These are phyloP conservation scores for Anthracocystis walkeri DNA, from an alignment of 1,284 basidiomycete species.

Conservation along the genomic window DNA sequence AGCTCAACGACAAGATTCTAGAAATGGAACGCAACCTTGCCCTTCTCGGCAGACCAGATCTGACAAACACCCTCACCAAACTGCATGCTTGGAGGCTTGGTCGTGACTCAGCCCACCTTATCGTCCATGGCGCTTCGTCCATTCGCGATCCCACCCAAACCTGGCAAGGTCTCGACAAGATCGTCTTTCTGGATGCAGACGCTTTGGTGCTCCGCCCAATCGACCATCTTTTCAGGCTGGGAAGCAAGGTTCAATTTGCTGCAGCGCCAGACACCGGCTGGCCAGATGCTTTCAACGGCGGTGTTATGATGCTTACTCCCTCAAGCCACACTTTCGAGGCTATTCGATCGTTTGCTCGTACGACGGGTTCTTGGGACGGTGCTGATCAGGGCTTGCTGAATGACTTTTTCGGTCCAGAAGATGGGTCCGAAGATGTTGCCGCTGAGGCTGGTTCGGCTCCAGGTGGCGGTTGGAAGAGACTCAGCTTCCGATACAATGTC, in stretches of 20 bases:
- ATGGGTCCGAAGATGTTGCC: constrained; percentile 67
- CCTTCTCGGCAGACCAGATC: constrained; percentile 92
- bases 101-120: constrained; percentile 32
- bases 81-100: constrained; percentile 89
- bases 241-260: constrained; percentile 72
- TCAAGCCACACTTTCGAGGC: constrained; percentile 83
- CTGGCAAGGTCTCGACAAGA: constrained; percentile 80
- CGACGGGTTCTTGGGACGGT: constrained; percentile 92
- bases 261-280: constrained; percentile 96
- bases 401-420: constrained; percentile 78
- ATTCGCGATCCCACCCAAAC: neutral
- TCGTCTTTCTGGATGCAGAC: constrained; percentile 96
- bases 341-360: constrained; percentile 77
- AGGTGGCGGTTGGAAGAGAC: constrained; percentile 85
- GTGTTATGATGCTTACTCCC: constrained; percentile 88
- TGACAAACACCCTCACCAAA: constrained; percentile 87
- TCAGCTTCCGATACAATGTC: constrained; percentile 88
- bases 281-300: constrained; percentile 99
- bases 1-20: constrained; percentile 34
- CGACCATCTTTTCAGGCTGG: constrained; percentile 56
- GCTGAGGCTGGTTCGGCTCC: constrained; percentile 14
- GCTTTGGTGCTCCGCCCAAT: constrained; percentile 79
- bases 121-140: constrained; percentile 19
- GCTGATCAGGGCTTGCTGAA: constrained; percentile 96
- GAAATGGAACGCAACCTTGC: constrained; percentile 76